phyloP scores from a whole-genome alignment of 2,329 filamentous ascomycete genomes.

The Aureobasidium sp. region DNA sequence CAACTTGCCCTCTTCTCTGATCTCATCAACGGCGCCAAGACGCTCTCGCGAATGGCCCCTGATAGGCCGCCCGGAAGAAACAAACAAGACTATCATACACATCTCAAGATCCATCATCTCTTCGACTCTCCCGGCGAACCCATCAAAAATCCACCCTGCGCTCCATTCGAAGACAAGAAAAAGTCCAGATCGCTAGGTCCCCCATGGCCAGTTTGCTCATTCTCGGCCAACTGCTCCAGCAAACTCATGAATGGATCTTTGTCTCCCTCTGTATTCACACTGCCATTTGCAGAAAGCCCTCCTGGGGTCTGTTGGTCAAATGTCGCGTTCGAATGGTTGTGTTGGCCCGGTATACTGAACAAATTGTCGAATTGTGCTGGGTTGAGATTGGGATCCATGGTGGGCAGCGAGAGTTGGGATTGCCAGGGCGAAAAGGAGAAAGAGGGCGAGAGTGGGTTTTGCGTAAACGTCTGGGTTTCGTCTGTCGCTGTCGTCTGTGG shows the following conservation, averaged over 20 bases:
- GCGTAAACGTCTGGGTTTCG: slow-evolving; percentile 21
- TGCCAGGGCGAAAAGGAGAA: slow-evolving; percentile 30
- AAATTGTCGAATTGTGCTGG: slow-evolving; percentile 20
- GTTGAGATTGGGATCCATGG: background rate
- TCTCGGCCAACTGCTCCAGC: slow-evolving; percentile 75
- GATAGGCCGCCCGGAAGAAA: background rate
- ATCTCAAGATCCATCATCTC: background rate
- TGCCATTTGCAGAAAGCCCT: slow-evolving; percentile 34
- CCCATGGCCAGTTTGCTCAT: slow-evolving; percentile 58
- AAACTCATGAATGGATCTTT: slow-evolving; percentile 76
- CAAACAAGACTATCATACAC: background rate
- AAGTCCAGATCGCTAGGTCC: slow-evolving; percentile 72
- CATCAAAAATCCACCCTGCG: background rate
- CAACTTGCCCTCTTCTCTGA: background rate
- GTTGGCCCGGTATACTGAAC: slow-evolving; percentile 19
- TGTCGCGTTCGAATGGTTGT: background rate
- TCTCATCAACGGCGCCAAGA: background rate
- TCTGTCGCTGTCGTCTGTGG: background rate
- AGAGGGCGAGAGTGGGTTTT: slow-evolving; percentile 36
- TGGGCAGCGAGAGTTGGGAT: slow-evolving; percentile 13
- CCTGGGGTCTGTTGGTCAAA: slow-evolving; percentile 40
- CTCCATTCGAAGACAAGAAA: slow-evolving; percentile 46
- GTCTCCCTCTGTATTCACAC: slow-evolving; percentile 45
- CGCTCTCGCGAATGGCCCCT: background rate
- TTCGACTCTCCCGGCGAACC: background rate